Percentiles rank a stretch among this genome's conserved stretches.
These are phyloP conservation scores for Zasmidium cellare DNA, from an alignment of 2,329 filamentous ascomycete species.

Conservation along the genomic window DNA sequence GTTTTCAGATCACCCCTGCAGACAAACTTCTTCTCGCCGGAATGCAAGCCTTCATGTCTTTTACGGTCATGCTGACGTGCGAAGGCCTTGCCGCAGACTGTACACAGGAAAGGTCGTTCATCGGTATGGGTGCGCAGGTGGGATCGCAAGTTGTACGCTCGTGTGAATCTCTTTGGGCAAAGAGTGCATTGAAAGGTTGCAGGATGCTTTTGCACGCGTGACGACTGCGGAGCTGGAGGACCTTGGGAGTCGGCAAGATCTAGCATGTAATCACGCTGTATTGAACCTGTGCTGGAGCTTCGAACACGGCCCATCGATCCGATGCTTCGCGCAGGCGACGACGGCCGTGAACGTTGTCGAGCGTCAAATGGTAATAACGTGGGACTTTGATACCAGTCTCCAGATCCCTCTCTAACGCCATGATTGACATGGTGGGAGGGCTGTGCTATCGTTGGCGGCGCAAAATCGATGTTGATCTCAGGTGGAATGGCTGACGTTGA, in stretches of 20 bases:
- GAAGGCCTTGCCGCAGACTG: conserved; percentile 95
- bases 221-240: conserved; percentile 66
- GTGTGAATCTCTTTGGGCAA: conserved; percentile 93
- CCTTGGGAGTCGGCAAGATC: conserved; percentile 87
- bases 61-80: conserved; percentile 96
- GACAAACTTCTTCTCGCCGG: conserved; percentile 97
- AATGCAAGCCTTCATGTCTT: conserved; percentile 92
- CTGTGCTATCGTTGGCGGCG: conserved; percentile 62
- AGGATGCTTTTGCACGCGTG: conserved; percentile 90
- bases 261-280: conserved; percentile 74
- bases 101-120: conserved; percentile 95
- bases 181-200: conserved; percentile 93
- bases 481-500: conserved; percentile 55
- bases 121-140: conserved; percentile 98
- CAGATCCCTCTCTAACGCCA: not conserved
- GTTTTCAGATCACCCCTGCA: conserved; percentile 88
- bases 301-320: conserved; percentile 42
- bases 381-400: conserved; percentile 22
- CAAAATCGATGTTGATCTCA: conserved; percentile 91
- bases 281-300: conserved; percentile 54
- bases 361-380: conserved; percentile 46
- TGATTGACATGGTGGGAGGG: conserved; percentile 13
- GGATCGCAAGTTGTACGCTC: conserved; percentile 93
- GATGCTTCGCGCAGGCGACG: conserved; percentile 38
- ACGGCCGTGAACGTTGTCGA: conserved; percentile 41